phyloP scores from a whole-genome alignment of 352 stramenopile genomes.

The Phytophthora sp. region DNA sequence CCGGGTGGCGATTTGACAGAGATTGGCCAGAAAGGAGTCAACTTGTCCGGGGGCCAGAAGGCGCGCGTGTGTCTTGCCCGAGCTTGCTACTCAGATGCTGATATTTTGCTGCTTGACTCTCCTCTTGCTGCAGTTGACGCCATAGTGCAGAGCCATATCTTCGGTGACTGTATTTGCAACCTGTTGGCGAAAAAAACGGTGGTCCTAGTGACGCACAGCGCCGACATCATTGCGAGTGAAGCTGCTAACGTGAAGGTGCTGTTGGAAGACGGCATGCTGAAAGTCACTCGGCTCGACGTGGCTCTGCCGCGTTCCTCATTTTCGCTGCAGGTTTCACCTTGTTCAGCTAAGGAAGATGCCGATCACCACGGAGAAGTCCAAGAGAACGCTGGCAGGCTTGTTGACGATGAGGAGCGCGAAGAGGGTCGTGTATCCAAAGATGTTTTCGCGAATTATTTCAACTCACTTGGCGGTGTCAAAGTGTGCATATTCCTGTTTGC shows the following conservation, averaged over 20 bases:
- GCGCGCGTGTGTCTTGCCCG: slow-evolving; percentile 68
- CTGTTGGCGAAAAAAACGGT: slow-evolving; percentile 65
- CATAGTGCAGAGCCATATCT: slow-evolving; percentile 93
- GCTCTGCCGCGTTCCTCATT: slow-evolving; percentile 13
- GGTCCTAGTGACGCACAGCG: slow-evolving; percentile 91
- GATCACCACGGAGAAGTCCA: not conserved
- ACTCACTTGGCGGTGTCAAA: slow-evolving; percentile 41
- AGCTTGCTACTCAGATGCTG: slow-evolving; percentile 60
- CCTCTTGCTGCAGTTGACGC: slow-evolving; percentile 92
- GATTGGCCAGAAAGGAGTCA: slow-evolving; percentile 96
- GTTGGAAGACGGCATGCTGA: slow-evolving; percentile 34
- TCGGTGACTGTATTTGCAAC: slow-evolving; percentile 52
- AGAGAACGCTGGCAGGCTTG: slow-evolving; percentile 23
- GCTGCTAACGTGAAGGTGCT: slow-evolving; percentile 36
- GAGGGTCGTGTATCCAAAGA: slow-evolving; percentile 48
- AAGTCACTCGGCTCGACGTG: slow-evolving; percentile 19
- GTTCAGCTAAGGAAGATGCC: not conserved
- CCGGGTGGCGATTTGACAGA: slow-evolving; percentile 89
- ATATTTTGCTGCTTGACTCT: slow-evolving; percentile 91
- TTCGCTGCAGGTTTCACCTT: slow-evolving; percentile 9
- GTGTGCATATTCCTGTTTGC: slow-evolving; percentile 28
- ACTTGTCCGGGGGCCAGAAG: slow-evolving; percentile 94
- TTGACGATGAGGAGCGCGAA: slow-evolving; percentile 52
- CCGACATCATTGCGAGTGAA: slow-evolving; percentile 57
- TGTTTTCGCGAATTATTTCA: slow-evolving; percentile 54